Evolutionary conservation across 441 rosid genomes (phyloP).

Genomic region (Geranium incanum): DNA sequence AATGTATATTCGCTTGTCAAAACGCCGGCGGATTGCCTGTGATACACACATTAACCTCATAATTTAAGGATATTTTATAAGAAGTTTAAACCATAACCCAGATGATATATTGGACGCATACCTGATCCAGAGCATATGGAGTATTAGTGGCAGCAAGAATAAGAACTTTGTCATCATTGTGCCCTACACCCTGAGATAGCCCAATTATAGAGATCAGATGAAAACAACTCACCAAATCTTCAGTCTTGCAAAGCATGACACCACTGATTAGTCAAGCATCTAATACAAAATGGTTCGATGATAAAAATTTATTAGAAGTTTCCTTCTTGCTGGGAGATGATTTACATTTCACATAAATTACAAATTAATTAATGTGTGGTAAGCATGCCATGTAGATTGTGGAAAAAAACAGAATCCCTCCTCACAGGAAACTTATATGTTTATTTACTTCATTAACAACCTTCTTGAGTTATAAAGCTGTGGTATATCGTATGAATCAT

Average conservation of each 20-base stretch:
- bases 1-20: not conserved
- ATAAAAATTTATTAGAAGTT: not conserved
- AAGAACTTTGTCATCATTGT: constrained; percentile 2
- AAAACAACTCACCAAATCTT: not conserved
- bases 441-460: not conserved
- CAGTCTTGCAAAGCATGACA: too few species aligned
- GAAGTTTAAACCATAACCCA: not conserved
- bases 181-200: not conserved
- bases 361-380: not conserved
- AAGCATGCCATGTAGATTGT: not conserved
- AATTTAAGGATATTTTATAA: not conserved
- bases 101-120: not conserved
- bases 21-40: constrained; percentile 3
- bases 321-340: not conserved
- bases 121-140: constrained; percentile 1
- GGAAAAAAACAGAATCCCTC: not conserved
- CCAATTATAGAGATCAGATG: not conserved
- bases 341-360: not conserved
- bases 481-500: not conserved
- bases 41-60: not conserved
- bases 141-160: constrained; percentile 5
- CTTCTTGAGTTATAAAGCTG: not conserved
- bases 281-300: not conserved
- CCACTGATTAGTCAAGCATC: not conserved
- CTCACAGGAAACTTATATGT: not conserved